Conservation (phyloP, 805 yeast species). For the Candida ulmi region DNA sequence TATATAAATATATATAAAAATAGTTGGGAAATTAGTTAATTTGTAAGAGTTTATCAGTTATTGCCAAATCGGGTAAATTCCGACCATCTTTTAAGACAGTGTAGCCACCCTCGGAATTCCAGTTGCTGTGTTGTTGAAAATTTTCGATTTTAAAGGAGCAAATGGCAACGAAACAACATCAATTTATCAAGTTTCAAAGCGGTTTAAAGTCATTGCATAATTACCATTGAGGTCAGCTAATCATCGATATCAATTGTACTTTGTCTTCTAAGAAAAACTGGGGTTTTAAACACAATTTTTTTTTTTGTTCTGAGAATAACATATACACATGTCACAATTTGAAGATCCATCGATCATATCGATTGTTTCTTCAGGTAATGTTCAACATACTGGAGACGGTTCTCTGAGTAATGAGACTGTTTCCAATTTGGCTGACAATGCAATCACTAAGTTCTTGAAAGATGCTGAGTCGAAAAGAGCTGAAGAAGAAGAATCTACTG, state of each 20-base stretch:
- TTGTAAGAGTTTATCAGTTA: no score
- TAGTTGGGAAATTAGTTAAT: not conserved
- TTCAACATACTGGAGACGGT: not conserved
- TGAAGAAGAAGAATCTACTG: slow-evolving; percentile 1
- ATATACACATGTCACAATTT: slow-evolving; percentile 14
- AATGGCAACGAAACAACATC: not conserved
- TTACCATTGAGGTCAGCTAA: no score
- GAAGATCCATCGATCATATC: slow-evolving; percentile 19
- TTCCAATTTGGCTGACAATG: slow-evolving; percentile 12
- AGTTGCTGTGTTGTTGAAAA: not conserved
- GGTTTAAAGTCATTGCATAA: not conserved
- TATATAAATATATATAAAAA: no score
- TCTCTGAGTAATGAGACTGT: not conserved
- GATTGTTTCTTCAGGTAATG: slow-evolving; percentile 3
- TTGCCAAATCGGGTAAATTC: not conserved
- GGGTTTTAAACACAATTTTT: not conserved
- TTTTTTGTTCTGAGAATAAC: not conserved
- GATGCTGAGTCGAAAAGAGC: slow-evolving; percentile 11
- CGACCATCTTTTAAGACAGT: not conserved
- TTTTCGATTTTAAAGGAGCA: slow-evolving; percentile 7
- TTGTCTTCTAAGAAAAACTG: no score
- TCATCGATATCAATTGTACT: no score
- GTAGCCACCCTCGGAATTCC: not conserved
- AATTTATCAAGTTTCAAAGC: not conserved
- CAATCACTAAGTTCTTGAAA: slow-evolving; percentile 19